Base-by-base conservation (phyloP, 495 filamentous ascomycete species). In the Penicillium cosmopolitanum region DNA sequence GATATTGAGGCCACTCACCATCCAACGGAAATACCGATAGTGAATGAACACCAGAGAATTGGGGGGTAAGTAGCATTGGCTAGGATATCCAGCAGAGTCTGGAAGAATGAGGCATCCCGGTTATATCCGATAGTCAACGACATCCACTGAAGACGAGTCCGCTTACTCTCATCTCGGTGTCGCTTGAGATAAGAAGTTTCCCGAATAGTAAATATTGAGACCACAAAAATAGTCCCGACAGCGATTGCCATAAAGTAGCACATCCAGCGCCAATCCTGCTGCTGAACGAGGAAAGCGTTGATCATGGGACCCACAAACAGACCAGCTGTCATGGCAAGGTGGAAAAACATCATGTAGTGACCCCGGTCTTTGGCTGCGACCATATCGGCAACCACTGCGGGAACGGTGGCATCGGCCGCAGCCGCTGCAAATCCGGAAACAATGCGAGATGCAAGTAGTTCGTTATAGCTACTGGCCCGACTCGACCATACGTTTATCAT, bases 301-400 rank as follows among this genome's bases (percentile, higher is more conserved):
- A 73, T 73, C 43, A 74, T 51, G 5, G 72, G 72, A 1, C 72
- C 72, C 18, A 74, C 23, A 9, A 74, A 74, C 25, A 72, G 51
- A 3, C 72, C 72, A 4, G 57, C 53, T 2, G 67, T 71, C 53
- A 74, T 54, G 2, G 69, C 69, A 6, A 74, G 46, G 31, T 74
- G 69, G 55, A 74, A 74, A 34, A 74, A 64, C 72, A 74, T 74
- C 56, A 73, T 60, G 44, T 66, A 71, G 43, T 73, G 71, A 10
- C 71, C 71, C 5, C 71, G 66, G n/a, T 74, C 68, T 19, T 72
- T 59, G n/a, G 57, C 61, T 16, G 61, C 50, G 33, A 76, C 61
- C 66, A 73, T 67, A 46, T 72, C 75, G 4, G 57, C 61, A 4
- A 73, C 70, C 7, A 75, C 67, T 0, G 70, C 65, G 0, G 69